Conservation (phyloP, 371 early-diverging fungal species). For the Saksenaea oblongispora region DNA sequence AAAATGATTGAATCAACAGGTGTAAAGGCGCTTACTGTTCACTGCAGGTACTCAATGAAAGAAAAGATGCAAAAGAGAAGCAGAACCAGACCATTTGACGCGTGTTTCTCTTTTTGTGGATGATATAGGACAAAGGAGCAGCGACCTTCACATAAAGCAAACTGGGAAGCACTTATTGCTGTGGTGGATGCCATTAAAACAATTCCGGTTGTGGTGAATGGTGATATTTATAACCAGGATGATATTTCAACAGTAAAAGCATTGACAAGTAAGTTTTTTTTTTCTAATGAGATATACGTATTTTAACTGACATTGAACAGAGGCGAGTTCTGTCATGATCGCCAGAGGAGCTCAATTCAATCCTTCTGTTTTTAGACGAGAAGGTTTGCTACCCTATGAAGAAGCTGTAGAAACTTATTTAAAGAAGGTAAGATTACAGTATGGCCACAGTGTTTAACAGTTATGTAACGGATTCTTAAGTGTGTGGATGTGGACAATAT, state of each 20-base stretch:
- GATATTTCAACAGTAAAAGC: slow-evolving; percentile 65
- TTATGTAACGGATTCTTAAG: slow-evolving; percentile 14
- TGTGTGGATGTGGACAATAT: slow-evolving; percentile 65
- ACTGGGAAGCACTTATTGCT: slow-evolving; percentile 83
- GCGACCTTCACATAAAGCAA: slow-evolving; percentile 75
- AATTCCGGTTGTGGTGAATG: slow-evolving; percentile 93
- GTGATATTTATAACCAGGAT: slow-evolving; percentile 74
- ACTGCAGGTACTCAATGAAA: slow-evolving; percentile 69
- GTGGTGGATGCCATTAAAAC: slow-evolving; percentile 62
- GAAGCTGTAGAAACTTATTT: slow-evolving; percentile 68
- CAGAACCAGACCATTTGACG: too few relatives aligned
- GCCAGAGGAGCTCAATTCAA: slow-evolving; percentile 87
- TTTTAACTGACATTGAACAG: slow-evolving; percentile 20
- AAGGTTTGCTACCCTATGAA: slow-evolving; percentile 54
- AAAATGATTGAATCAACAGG: slow-evolving; percentile 85
- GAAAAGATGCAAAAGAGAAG: too few relatives aligned
- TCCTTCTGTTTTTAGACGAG: slow-evolving; percentile 79
- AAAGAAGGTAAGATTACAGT: slow-evolving; percentile 45
- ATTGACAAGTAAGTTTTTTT: slow-evolving; percentile 45
- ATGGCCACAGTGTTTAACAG: background rate
- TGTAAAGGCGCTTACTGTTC: slow-evolving; percentile 86
- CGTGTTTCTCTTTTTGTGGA: too few relatives aligned
- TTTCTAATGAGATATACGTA: too few relatives aligned
- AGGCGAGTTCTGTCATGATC: slow-evolving; percentile 79
- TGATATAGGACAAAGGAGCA: slow-evolving; percentile 62